phyloP scores from a whole-genome alignment of 495 filamentous ascomycete genomes.

The Trichoderma parareesei region DNA sequence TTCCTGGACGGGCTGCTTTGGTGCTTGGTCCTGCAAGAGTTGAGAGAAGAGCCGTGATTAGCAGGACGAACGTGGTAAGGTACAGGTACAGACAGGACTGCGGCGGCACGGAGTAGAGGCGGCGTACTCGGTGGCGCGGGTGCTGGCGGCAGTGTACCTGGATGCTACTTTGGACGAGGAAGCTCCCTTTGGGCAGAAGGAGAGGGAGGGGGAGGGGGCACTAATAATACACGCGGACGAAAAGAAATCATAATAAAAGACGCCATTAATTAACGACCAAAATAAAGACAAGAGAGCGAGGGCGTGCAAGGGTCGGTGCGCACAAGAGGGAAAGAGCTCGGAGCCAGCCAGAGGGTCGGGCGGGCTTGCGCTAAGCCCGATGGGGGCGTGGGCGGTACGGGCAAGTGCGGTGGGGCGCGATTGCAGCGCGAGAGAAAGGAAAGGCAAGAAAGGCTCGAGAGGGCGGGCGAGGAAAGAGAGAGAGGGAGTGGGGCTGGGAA shows the following conservation, averaged over 20 bases:
- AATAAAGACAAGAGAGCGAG: not conserved
- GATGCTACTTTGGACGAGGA: not conserved
- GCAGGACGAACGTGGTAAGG: not conserved
- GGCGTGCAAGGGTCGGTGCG: constrained; percentile 2
- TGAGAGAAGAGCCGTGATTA: constrained; percentile 3
- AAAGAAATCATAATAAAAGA: not conserved
- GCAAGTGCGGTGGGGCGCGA: not conserved
- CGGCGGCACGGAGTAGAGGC: not conserved
- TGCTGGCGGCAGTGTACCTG: not conserved
- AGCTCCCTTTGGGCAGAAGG: not conserved
- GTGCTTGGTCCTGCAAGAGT: too few species aligned
- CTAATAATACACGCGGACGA: not conserved
- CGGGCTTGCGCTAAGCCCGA: not conserved
- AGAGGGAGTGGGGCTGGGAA: constrained; percentile 2
- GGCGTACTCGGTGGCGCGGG: not conserved
- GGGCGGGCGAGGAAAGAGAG: too few species aligned
- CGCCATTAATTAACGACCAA: not conserved
- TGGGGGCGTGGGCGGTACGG: not conserved
- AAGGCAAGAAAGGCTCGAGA: too few species aligned
- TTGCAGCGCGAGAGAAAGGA: too few species aligned
- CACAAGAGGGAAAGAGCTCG: not conserved
- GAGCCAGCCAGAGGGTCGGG: constrained; percentile 4
- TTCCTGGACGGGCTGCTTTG: too few species aligned
- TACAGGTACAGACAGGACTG: too few species aligned
- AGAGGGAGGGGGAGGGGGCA: constrained; percentile 2